Percentiles rank a stretch among this genome's conserved stretches.
phyloP scores from a whole-genome alignment of 352 stramenopile species.

The Thraustochytrium striatum region DNA sequence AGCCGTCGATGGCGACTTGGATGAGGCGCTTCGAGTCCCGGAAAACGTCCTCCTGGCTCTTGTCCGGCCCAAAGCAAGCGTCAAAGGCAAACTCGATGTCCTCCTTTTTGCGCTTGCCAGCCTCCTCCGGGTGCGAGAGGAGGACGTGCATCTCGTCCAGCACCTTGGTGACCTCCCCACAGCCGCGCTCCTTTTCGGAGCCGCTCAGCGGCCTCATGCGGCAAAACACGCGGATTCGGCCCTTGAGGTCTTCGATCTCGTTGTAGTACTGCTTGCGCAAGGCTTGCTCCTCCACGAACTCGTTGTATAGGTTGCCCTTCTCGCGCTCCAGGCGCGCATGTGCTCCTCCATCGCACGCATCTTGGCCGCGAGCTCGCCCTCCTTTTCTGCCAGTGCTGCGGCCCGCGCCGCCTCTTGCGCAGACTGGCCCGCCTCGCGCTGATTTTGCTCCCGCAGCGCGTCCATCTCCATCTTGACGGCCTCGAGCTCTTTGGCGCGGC shows the following conservation, averaged over 20 bases:
- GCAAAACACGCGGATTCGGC: slow-evolving; percentile 97
- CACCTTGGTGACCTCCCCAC: slow-evolving; percentile 32
- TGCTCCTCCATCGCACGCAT: slow-evolving; percentile 68
- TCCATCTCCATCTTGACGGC: slow-evolving; percentile 99
- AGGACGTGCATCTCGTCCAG: slow-evolving; percentile 47
- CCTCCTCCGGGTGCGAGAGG: slow-evolving; percentile 48
- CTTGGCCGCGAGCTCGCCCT: slow-evolving; percentile 35
- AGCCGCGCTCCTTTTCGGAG: slow-evolving; percentile 61
- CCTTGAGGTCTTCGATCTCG: slow-evolving; percentile 96
- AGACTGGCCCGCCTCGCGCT: slow-evolving; percentile 58
- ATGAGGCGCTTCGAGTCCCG: slow-evolving; percentile 91
- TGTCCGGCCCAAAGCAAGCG: slow-evolving; percentile 86
- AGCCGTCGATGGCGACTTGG: slow-evolving; percentile 91
- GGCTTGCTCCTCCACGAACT: slow-evolving; percentile 67
- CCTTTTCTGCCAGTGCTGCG: neutral
- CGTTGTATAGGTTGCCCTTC: slow-evolving; percentile 42
- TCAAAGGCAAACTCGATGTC: slow-evolving; percentile 87
- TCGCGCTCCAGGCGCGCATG: slow-evolving; percentile 62
- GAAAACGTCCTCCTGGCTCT: slow-evolving; percentile 92
- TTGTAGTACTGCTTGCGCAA: slow-evolving; percentile 95
- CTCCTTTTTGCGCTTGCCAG: slow-evolving; percentile 37
- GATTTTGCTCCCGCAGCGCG: slow-evolving; percentile 79
- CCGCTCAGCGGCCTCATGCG: slow-evolving; percentile 82
- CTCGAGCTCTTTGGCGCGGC: slow-evolving; percentile 85
- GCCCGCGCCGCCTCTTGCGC: slow-evolving; percentile 64